phyloP scores from a whole-genome alignment of 768 basidiomycete genomes.

The Nidularia pulvinata region DNA sequence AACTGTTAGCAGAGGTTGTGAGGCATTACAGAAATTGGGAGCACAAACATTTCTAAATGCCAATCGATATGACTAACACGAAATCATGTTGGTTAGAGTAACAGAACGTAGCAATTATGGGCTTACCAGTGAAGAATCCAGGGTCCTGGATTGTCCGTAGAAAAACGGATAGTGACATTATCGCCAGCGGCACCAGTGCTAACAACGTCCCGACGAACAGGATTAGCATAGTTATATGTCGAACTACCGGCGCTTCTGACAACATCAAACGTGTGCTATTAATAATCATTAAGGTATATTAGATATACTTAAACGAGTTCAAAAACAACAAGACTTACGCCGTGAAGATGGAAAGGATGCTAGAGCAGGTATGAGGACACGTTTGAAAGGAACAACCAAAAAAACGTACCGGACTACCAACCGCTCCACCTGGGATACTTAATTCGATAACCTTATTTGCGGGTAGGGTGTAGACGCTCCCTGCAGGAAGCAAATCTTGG shows the following conservation, averaged over 20 bases:
- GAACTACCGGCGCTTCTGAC: constrained; percentile 34
- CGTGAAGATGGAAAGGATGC: constrained; percentile 43
- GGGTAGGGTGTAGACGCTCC: constrained; percentile 41
- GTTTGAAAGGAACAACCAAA: constrained; percentile 7
- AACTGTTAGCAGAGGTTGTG: too few species aligned
- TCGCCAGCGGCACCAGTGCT: constrained; percentile 22
- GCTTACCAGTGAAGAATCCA: constrained; percentile 37
- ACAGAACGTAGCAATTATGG: too few species aligned
- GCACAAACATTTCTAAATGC: constrained; percentile 32
- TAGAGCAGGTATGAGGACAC: constrained; percentile 2
- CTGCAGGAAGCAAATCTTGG: constrained; percentile 34
- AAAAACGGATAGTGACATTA: constrained; percentile 54
- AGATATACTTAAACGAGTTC: neutral
- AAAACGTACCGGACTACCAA: constrained; percentile 25
- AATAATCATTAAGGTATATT: constrained; percentile 11
- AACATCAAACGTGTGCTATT: constrained; percentile 37
- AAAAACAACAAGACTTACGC: constrained; percentile 20
- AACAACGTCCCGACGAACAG: constrained; percentile 40
- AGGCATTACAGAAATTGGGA: neutral
- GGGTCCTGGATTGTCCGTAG: constrained; percentile 63
- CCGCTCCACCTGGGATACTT: constrained; percentile 31
- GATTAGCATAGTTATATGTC: constrained; percentile 44
- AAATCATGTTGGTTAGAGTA: neutral
- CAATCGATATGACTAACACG: constrained; percentile 28
- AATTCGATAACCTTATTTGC: constrained; percentile 46